phyloP scores from a whole-genome alignment of 768 basidiomycete species.

The Crassisporium funariophilum region DNA sequence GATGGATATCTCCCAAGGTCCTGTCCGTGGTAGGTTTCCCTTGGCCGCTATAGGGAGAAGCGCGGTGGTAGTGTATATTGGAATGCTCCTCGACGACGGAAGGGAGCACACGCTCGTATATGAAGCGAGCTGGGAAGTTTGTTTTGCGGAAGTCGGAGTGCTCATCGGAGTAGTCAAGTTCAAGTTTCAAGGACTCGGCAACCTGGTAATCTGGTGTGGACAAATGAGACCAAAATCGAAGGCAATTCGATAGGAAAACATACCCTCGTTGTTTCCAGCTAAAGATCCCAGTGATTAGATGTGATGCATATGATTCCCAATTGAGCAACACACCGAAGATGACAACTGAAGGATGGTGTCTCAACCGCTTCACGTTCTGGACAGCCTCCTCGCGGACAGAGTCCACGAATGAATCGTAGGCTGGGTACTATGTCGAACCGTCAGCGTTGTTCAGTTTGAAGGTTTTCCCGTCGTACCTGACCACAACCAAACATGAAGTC shows the following conservation, averaged over 20 bases:
- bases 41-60: slow-evolving; percentile 84
- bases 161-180: slow-evolving; percentile 86
- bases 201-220: slow-evolving; percentile 71
- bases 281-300: no score
- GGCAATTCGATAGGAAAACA: not conserved
- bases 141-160: slow-evolving; percentile 83
- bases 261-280: slow-evolving; percentile 86
- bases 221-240: not conserved
- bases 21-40: slow-evolving; percentile 73
- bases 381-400: slow-evolving; percentile 79
- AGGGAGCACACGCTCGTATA: slow-evolving; percentile 88
- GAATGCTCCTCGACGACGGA: slow-evolving; percentile 64
- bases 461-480: slow-evolving; percentile 58
- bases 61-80: slow-evolving; percentile 79
- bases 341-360: slow-evolving; percentile 87
- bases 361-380: slow-evolving; percentile 80
- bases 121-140: slow-evolving; percentile 85
- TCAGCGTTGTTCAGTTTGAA: no score
- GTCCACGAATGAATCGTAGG: slow-evolving; percentile 75
- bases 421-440: slow-evolving; percentile 67
- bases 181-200: slow-evolving; percentile 77
- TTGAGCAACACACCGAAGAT: slow-evolving; percentile 71
- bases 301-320: no score
- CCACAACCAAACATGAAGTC: slow-evolving; percentile 98
- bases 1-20: slow-evolving; percentile 87